Base-by-base conservation (phyloP, 768 basidiomycete genomes). In the Naganishia randhawae region DNA sequence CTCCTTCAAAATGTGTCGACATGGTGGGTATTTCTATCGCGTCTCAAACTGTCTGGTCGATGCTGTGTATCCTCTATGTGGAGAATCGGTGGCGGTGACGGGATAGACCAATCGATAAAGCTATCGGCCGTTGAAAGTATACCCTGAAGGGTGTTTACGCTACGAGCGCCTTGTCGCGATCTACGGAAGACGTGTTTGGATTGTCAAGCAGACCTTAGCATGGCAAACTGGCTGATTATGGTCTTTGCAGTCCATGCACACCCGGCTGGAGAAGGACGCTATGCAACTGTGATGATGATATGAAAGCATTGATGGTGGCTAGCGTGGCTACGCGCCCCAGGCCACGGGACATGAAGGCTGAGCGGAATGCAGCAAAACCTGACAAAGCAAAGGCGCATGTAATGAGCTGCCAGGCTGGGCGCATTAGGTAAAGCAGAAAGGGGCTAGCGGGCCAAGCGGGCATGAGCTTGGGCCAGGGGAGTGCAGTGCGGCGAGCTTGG, bases 1-100 rank as follows among this genome's bases (percentile, higher is more conserved):
- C 25, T 29, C 57, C 57, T 29, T 19, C 57, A 39, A 42, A 25
- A 29, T 61, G 57, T 39, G 57, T 39, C n/a, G 57, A 39, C 57
- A 61, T 61, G 57, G 10, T 29, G 57, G 25, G 19, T 29, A 10
- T 2, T 22, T 39, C 41, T 61, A 17, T 25, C 41, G 57, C 22
- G 22, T 17, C 25, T 19, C 10, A 25, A 41, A 35, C 3, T 13
- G 8, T 25, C 8, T n/a, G 39, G 7, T 1, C 8, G 7, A 22
- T n/a, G 7, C 19, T 48, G 45, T 4, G 19, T 48, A 22, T 22
- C 25, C n/a, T 48, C 45, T 22, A 48, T 17, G 6, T n/a, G 41
- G 41, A 22, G 45, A 16, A 42, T 48, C 2, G 45, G 25, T n/a
- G 45, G 45, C n/a, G 45, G 25, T n/a, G 45, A 22, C n/a, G 45